Percentiles rank a stretch among this genome's conserved stretches.
Conservation (phyloP, 306 rosid genomes). For the Rosa chinensis region DNA sequence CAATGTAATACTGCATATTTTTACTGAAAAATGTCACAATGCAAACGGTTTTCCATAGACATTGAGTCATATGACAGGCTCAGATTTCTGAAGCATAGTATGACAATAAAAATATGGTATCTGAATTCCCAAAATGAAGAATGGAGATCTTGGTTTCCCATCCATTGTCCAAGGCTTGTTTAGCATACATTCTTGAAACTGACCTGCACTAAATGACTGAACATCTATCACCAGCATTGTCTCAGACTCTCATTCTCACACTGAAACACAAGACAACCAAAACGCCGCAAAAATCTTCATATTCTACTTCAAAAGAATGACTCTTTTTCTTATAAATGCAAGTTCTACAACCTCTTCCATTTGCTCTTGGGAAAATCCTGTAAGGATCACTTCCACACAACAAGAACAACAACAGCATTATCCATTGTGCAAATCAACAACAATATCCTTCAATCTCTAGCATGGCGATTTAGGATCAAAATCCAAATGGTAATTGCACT, state of each 20-base stretch:
- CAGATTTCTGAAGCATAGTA: background rate
- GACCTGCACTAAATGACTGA: background rate
- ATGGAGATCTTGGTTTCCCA: background rate
- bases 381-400: background rate
- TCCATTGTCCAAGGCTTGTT: background rate
- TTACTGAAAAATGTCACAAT: background rate
- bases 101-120: background rate
- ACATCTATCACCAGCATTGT: background rate
- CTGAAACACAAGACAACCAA: conserved; percentile 4
- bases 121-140: background rate
- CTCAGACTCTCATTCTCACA: background rate
- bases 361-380: conserved; percentile 1
- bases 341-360: conserved; percentile 4
- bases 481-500: conserved; percentile 68
- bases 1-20: background rate
- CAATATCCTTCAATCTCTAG: conserved; percentile 5
- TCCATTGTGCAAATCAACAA: background rate
- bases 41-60: background rate
- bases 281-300: background rate
- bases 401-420: background rate
- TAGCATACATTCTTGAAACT: conserved; percentile 7
- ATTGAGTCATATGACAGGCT: background rate
- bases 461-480: conserved; percentile 4
- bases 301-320: background rate
- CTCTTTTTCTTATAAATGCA: background rate